Conservation (phyloP, 208 protist genomes). For the Trypanosoma boissoni region DNA sequence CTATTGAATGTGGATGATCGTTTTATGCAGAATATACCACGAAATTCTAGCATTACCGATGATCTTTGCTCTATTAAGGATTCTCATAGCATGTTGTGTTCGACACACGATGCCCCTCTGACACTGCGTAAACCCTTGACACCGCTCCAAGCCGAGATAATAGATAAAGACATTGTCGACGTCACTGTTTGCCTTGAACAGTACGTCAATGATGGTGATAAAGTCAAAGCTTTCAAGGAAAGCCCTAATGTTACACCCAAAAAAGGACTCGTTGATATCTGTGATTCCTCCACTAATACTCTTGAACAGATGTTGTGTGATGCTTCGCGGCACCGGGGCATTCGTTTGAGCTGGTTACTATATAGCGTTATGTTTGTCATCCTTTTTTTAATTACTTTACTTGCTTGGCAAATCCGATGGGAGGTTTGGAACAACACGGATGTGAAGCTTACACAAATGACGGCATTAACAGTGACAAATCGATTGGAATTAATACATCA, state of each 20-base stretch:
- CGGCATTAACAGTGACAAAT: slow-evolving; percentile 27
- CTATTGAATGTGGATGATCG: slow-evolving; percentile 6
- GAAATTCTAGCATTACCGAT: neutral
- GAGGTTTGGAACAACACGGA: slow-evolving; percentile 49
- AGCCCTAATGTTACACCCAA: neutral
- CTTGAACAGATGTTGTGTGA: slow-evolving; percentile 57
- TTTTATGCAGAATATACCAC: slow-evolving; percentile 8
- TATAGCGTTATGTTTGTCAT: slow-evolving; percentile 54
- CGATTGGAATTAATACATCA: slow-evolving; percentile 33
- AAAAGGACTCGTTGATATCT: neutral
- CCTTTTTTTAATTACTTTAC: slow-evolving; percentile 49
- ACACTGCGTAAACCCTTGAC: neutral
- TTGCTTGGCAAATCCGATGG: slow-evolving; percentile 52
- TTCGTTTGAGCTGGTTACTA: slow-evolving; percentile 68
- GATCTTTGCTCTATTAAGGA: slow-evolving; percentile 15
- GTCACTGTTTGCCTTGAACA: no score
- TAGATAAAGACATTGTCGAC: neutral
- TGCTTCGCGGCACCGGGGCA: slow-evolving; percentile 43
- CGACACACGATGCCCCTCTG: neutral
- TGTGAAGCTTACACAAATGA: slow-evolving; percentile 31
- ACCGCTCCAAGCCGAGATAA: neutral
- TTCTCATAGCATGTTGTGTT: neutral
- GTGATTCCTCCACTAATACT: neutral
- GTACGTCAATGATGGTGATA: no score
- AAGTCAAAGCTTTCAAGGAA: no score